These are phyloP conservation scores for Exophiala phaeomuriformis DNA, from an alignment of 2,329 filamentous ascomycete species.

Conservation along the genomic window DNA sequence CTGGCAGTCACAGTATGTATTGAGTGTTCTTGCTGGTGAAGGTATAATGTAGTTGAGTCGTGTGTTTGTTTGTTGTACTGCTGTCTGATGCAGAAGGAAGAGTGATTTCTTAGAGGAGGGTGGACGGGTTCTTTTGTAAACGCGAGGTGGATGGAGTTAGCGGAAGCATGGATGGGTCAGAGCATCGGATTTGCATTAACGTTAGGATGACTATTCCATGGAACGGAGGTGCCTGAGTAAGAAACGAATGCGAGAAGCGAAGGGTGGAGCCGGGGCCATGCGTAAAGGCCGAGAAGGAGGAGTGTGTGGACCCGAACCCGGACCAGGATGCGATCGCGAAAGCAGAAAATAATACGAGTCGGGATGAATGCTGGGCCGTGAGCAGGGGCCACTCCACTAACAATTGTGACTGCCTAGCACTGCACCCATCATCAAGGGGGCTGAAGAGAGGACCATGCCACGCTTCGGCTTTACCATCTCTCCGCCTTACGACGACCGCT, in stretches of 20 bases:
- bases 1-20: background rate
- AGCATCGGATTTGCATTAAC: constrained; percentile 9
- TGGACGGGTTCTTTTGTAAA: constrained; percentile 23
- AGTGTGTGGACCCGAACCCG: background rate
- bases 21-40: background rate
- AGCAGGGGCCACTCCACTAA: no score
- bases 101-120: constrained; percentile 9
- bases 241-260: constrained; percentile 8
- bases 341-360: background rate
- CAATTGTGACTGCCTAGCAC: no score
- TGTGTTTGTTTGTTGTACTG: constrained; percentile 1
- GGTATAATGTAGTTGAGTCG: background rate
- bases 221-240: constrained; percentile 20
- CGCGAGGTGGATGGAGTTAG: constrained; percentile 1
- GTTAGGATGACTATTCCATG: constrained; percentile 9
- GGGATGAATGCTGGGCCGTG: background rate
- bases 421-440: background rate
- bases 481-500: background rate
- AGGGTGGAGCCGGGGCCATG: constrained; percentile 3
- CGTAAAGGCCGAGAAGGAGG: constrained; percentile 14
- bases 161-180: constrained; percentile 11
- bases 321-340: background rate
- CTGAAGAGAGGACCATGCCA: background rate
- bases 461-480: background rate
- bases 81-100: constrained; percentile 11